Evolutionary conservation across 257 asterid species (phyloP).

Genomic region (Forsythia viridissima): DNA sequence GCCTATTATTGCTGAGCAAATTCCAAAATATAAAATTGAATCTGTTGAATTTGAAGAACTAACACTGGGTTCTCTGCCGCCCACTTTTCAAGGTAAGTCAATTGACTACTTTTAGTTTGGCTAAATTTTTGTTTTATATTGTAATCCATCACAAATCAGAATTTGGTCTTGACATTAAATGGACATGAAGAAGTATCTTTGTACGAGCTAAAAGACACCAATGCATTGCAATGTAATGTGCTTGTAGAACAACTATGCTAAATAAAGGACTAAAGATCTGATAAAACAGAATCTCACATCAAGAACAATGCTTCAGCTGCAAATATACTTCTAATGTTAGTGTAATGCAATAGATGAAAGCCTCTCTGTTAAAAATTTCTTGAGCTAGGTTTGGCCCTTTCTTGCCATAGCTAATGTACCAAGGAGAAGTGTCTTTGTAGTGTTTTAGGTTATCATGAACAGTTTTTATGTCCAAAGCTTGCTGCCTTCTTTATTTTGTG

Average conservation of each 20-base stretch:
- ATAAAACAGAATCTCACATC: neutral
- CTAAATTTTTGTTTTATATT: neutral
- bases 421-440: neutral
- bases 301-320: neutral
- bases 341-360: neutral
- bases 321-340: neutral
- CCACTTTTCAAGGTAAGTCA: conserved; percentile 62
- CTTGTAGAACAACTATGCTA: neutral
- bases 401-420: neutral
- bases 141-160: neutral
- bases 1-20: conserved; percentile 67
- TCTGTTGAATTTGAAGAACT: conserved; percentile 58
- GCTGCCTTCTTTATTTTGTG: neutral
- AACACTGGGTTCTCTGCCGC: conserved; percentile 61
- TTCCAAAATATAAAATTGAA: conserved; percentile 65
- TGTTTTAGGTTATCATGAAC: neutral
- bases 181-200: neutral
- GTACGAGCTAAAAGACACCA: neutral
- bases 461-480: neutral
- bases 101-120: conserved; percentile 8
- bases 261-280: neutral
- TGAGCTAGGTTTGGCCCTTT: neutral
- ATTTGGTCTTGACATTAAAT: neutral
- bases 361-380: neutral
- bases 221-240: neutral